Evolutionary conservation across 345 rosid genomes (phyloP), one percentile per base, ranked within the genome.

Genomic region (Camelina neglecta): DNA sequence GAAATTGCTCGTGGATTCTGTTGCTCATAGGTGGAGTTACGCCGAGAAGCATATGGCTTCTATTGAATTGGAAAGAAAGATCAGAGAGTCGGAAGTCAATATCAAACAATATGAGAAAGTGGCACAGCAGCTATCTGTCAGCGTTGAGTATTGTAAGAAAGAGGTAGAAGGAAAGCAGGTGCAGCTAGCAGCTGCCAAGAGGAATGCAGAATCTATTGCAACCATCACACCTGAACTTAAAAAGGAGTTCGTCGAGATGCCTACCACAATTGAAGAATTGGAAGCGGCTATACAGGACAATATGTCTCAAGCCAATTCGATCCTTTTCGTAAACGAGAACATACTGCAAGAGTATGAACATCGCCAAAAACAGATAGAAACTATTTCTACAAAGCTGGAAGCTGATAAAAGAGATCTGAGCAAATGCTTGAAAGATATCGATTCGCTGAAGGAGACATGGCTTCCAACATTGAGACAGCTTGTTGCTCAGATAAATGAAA

Each of bases 261-360:
- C 93, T 60, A 82, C 87, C 36, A 92, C 97, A 12, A 73, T 94
- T 44, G 98, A 92, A 85, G 97, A 94, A 74, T 65, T 94, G 81
- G 89, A 90, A 78, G 98, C 97, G 55, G 95, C 95, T 13, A 92
- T 92, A 65, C 90, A 90, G 79, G 98, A 92, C 75, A 85, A 79
- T 67, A 67, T 84, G 31, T 82, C 93, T 76, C 92, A 88, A 82
- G 97, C 97, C 50, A 94, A 94, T 82, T 90, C 97, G 54, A 90
- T 86, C 68, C 87, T 87, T 64, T 89, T 85, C 35, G 84, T 94
- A 55, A 94, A 94, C 81, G 90, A 87, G 64, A 94, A 94, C 75
- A 83, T 90, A 31, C 69, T 94, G 64, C 84, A 85, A 72, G 97
- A 92, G 80, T 94, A 94, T 75, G 93, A 92, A 72, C 84, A 87